Conservation (phyloP, 371 early-diverging fungal species). For the Blyttiomyces sp. region DNA sequence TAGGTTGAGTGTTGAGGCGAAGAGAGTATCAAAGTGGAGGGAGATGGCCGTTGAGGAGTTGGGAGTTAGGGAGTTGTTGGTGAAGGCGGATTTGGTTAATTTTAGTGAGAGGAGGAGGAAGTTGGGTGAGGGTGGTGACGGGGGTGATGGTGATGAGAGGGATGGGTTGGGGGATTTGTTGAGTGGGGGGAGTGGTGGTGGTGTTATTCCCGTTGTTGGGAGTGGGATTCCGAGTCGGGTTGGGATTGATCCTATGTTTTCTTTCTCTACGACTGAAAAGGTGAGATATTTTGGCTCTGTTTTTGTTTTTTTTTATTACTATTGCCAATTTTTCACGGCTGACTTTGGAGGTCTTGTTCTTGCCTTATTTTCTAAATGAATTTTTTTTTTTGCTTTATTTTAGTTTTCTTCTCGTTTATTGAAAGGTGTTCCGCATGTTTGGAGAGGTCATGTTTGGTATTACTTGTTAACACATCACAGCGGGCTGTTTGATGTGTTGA, state of each 20-base stretch:
- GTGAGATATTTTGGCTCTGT: not conserved
- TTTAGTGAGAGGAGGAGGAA: no score
- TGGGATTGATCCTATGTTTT: not conserved
- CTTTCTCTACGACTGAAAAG: not conserved
- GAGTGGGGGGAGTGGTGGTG: no score
- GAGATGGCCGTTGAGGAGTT: no score
- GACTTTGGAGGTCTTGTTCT: not conserved
- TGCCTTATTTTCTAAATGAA: not conserved
- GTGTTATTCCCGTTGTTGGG: no score
- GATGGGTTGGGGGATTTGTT: no score
- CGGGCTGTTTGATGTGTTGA: not conserved
- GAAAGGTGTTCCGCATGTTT: constrained; percentile 5
- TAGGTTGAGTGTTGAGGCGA: no score
- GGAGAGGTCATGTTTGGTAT: constrained; percentile 16
- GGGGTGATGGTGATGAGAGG: no score
- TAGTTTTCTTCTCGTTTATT: constrained; percentile 4
- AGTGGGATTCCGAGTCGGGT: not conserved
- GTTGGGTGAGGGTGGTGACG: no score
- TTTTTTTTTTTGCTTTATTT: not conserved
- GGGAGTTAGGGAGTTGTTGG: no score
- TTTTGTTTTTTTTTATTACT: not conserved
- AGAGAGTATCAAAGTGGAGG: no score
- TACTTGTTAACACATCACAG: not conserved
- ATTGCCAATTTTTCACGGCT: not conserved
- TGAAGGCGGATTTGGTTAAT: no score